Conservation (phyloP, 2,329 filamentous ascomycete genomes). For the Pestalotiopsis sp. region DNA sequence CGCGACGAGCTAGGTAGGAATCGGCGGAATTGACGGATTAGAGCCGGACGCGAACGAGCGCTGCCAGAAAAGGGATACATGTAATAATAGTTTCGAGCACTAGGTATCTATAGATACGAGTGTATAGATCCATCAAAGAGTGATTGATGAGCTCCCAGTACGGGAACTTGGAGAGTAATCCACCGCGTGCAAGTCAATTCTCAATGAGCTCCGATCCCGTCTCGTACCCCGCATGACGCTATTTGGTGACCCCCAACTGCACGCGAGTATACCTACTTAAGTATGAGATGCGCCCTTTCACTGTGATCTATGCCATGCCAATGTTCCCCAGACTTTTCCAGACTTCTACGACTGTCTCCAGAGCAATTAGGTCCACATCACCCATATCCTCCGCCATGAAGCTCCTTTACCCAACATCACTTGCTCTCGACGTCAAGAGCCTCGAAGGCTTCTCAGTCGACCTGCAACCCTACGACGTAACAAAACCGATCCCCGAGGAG, state of each 20-base stretch:
- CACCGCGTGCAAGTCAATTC: neutral
- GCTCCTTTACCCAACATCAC: conserved; percentile 67
- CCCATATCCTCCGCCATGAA: conserved; percentile 49
- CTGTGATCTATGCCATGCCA: neutral
- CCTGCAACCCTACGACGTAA: conserved; percentile 63
- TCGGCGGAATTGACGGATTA: conserved; percentile 2
- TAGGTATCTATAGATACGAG: neutral
- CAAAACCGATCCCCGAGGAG: conserved; percentile 55
- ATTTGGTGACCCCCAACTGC: neutral
- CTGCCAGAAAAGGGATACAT: too few relatives aligned
- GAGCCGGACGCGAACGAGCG: neutral
- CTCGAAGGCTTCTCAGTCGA: conserved; percentile 60
- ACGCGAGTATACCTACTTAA: neutral
- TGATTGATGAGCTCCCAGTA: neutral
- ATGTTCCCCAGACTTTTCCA: neutral
- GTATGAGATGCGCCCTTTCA: neutral
- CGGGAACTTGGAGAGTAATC: neutral
- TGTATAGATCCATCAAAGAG: neutral
- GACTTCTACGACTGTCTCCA: neutral
- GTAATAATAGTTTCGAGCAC: neutral
- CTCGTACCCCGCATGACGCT: conserved; percentile 4
- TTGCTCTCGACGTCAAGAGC: conserved; percentile 54
- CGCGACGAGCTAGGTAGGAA: neutral
- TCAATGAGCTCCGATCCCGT: neutral
- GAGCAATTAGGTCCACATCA: neutral